Percentiles rank a stretch among this genome's conserved stretches.
Conservation (phyloP, 2,329 filamentous ascomycete species). For the Paraconiothyrium sp. region DNA sequence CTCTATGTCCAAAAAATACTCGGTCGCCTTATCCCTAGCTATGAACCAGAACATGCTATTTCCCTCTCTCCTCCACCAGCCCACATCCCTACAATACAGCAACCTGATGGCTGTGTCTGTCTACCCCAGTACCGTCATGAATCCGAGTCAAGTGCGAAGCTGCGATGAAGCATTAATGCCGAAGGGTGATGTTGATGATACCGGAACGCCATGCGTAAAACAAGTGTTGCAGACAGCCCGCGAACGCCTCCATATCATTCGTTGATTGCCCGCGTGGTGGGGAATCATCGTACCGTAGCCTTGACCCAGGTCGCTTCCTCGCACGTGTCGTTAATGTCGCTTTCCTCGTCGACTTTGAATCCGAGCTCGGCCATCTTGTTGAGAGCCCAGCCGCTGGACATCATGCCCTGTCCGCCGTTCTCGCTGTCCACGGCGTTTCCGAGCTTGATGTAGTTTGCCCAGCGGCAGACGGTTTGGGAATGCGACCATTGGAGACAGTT, state of each 20-base stretch:
- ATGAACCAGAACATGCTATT: constrained; percentile 14
- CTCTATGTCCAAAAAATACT: constrained; percentile 13
- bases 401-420: constrained; percentile 47
- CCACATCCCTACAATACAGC: neutral
- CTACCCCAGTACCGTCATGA: neutral
- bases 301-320: constrained; percentile 51
- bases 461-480: constrained; percentile 49
- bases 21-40: constrained; percentile 8
- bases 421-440: constrained; percentile 45
- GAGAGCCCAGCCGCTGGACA: constrained; percentile 51
- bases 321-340: constrained; percentile 48
- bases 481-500: constrained; percentile 50
- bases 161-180: constrained; percentile 3
- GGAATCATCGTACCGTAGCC: constrained; percentile 35
- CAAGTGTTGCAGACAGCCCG: constrained; percentile 5
- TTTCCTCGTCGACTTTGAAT: constrained; percentile 45
- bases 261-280: neutral
- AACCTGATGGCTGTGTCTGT: neutral
- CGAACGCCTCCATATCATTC: neutral
- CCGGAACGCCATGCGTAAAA: constrained; percentile 15
- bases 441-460: constrained; percentile 48
- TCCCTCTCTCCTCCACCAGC: neutral
- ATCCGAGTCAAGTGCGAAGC: neutral
- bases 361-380: constrained; percentile 48
- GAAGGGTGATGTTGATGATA: neutral